Evolutionary conservation across 768 basidiomycete species (phyloP), one percentile per base, ranked within the genome.

Genomic region (Psilocybe azurescens): DNA sequence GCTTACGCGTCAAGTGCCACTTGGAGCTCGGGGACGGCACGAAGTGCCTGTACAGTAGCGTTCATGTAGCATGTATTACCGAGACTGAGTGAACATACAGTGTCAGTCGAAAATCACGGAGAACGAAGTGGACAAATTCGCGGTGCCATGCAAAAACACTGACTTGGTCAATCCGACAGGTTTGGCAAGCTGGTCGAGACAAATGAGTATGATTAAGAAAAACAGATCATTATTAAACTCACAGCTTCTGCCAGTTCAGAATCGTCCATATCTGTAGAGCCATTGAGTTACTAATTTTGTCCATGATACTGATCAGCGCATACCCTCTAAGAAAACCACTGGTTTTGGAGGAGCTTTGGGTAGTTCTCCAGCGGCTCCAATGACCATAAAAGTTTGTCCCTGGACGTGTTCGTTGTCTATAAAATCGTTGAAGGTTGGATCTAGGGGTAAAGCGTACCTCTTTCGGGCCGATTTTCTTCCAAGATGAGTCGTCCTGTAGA

Each of bases 11-110:
- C 74, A 20, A 98, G 81, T 0, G 93, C 91, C 1, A 81, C 72
- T 69, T 91, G 89, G 4, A 99, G 83, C 68, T 97, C 95, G 2
- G 96, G 95, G 53, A 99, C 90, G 3, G 93, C 88, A 24, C 94
- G 91, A 64, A 99, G 83, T n/a, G 92, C 89, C 78, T 99, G 97
- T 1, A 99, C 80, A 1, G 93, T 94, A 1, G 97, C 88, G 72
- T 97, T 99, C 90, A 98, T 94, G 77, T 99, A 99, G 70, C 97
- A 98, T 0, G 96, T 98, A 72, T 98, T 98, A 38, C 97, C 95
- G 39, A 96, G 78, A 70, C 86, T 87, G 65, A 36, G 30, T 29
- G 16, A 20, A 53, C 16, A 49, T 16, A 48, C 8, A 50, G 6
- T 13, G 30, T 10, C 16, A 32, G 32, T 38, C 5, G 16, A 38